These are phyloP conservation scores for Hura crepitans DNA, from an alignment of 441 rosid species.

Conservation along the genomic window DNA sequence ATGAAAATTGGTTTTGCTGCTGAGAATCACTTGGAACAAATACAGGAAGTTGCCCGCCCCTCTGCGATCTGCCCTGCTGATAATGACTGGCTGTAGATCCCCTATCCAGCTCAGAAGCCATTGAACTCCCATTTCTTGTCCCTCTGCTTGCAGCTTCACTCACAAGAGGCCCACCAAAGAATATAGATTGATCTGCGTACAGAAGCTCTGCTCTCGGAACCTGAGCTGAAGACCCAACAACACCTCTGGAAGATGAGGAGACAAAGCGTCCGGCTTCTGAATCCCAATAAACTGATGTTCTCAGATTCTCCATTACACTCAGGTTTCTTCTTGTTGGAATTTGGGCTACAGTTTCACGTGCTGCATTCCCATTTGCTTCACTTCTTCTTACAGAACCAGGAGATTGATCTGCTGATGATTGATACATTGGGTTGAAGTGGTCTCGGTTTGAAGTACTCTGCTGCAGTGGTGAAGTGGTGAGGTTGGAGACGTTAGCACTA, in stretches of 20 bases:
- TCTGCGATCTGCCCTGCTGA: conserved; percentile 62
- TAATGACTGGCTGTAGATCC: conserved; percentile 40
- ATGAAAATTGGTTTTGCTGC: conserved; percentile 42
- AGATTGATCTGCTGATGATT: conserved; percentile 53
- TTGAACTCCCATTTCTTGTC: conserved; percentile 31
- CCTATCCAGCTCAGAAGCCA: conserved; percentile 33
- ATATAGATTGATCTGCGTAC: conserved; percentile 54
- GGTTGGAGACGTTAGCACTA: conserved; percentile 49
- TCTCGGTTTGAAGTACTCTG: conserved; percentile 46
- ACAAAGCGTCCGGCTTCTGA: conserved; percentile 82
- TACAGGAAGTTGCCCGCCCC: conserved; percentile 83
- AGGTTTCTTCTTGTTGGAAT: conserved; percentile 29
- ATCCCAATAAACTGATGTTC: conserved; percentile 76
- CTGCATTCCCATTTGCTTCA: conserved; percentile 27
- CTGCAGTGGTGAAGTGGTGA: conserved; percentile 39
- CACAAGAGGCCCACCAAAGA: conserved; percentile 58
- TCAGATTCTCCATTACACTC: conserved; percentile 34
- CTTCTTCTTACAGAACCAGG: conserved; percentile 45
- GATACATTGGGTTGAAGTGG: conserved; percentile 75
- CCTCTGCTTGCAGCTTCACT: conserved; percentile 44
- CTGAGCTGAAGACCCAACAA: conserved; percentile 29
- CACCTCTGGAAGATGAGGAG: conserved; percentile 45
- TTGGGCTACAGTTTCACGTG: conserved; percentile 23
- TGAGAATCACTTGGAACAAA: conserved; percentile 76
- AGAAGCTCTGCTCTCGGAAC: conserved; percentile 49